Base-by-base conservation (phyloP, 2,329 filamentous ascomycete genomes). In the Ophiocordyceps camponoti-rufipedis region DNA sequence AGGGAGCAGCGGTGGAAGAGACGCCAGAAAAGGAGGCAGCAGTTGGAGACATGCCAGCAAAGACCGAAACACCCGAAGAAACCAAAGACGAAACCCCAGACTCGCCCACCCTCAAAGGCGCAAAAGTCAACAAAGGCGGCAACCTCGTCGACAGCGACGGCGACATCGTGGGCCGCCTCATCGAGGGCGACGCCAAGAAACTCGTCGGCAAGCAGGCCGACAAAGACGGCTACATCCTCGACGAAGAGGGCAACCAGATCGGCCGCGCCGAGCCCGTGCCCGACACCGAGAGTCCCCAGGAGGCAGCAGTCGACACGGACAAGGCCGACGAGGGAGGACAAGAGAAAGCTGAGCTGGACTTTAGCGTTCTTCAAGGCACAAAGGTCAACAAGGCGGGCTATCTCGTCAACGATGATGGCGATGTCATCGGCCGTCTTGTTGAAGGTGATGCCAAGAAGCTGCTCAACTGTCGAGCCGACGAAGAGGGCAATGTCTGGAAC, bases 161-260 rank as follows among this genome's bases (percentile, higher is more conserved):
- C 28, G 64, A 70, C 41, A 54, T 74, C 2, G 62, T 83, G 50
- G 82, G 76, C n/a, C 76, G 74, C 42, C 66, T 86, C 12, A 62
- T 75, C 32, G 71, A 80, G 51, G 82, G 82, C 33, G 73, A 78
- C 14, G 53, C 75, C 16, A 74, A 79, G 59, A 67, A 80, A 49
- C 69, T 85, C 5, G 59, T 78, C 29, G 80, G 80, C 53, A 75
- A 74, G 54, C 73, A 74, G 55, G 66, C 77, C 31, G 80, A 84
- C 49, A 75, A 74, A 45, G 63, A 82, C 31, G 82, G 82, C 41
- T 68, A 80, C 51, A 79, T 85, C 62, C 84, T 77, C 74, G 78
- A 78, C 54, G 79, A 84, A 48, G 67, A 68, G 7, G 82, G 81
- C 48, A 74, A 83, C 57, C 66, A 81, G 35, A 71, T 85, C 44